Evolutionary conservation across 2,329 filamentous ascomycete genomes (phyloP), one percentile per base, ranked within the genome.

Genomic region (Colletotrichum destructivum): DNA sequence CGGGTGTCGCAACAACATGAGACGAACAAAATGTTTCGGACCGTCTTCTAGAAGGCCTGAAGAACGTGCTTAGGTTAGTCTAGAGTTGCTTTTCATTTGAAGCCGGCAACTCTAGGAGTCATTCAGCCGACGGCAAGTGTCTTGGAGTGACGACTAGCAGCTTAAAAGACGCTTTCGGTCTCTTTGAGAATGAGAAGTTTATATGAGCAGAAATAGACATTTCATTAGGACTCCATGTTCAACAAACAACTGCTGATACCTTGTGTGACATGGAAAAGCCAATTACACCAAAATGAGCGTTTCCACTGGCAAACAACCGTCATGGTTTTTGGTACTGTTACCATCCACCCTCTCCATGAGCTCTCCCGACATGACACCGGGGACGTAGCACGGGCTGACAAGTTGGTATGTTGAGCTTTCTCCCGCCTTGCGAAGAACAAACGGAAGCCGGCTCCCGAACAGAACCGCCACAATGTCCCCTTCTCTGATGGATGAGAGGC

Each of bases 391-490:
- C 12, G 51, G 21, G 18, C 62, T 40, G 13, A 64, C 6, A 9
- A 64, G 21, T 40, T 23, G 8, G 7, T 47, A 56, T 2, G 16
- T 16, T 3, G 40, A 38, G 2, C 18, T 8, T 21, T 16, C 16
- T 8, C 11, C 4, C 15, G 13, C 12, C 40, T 44, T 46, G 15
- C 56, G 63, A 8, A 66, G 31, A 31, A 59, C 44, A 9, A 57
- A 57, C 12, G 63, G 55, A 23, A 54, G 38, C 21, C n/a, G 49
- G 23, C 54, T 46, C 2, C 63, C 63, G 3, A 35, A 66, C 12
- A 66, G 31, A 44, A 66, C 35, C 3, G 44, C 31, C 2, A 66
- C 55, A 9, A 66, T n/a, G 38, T 66, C 55, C 38, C 38, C n/a
- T 44, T 40, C 18, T 21, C 1, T 26, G 11, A 26, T 26, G 31